Percentiles rank a stretch among this genome's conserved stretches.
Conservation (phyloP, 2,329 filamentous ascomycete species). For the Ophiocordyceps polyrhachis-furcata region DNA sequence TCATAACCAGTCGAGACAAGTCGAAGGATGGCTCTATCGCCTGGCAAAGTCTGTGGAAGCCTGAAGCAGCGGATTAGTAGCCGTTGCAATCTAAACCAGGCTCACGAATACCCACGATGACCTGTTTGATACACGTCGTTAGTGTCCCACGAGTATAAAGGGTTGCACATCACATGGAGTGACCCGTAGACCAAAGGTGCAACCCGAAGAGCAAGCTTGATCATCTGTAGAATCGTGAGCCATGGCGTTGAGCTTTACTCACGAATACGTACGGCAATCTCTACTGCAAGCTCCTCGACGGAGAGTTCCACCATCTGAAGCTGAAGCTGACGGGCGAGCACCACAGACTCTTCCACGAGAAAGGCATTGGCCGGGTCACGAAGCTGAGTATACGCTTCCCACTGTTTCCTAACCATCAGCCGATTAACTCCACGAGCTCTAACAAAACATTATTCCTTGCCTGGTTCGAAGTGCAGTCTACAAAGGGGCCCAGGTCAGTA, state of each 20-base stretch:
- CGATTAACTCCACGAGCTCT: background rate
- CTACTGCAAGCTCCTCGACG: background rate
- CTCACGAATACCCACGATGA: background rate
- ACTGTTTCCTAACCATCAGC: background rate
- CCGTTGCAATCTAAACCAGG: background rate
- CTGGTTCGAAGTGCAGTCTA: slow-evolving; percentile 1
- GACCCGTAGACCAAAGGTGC: background rate
- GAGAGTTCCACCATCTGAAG: background rate
- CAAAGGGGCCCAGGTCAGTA: background rate
- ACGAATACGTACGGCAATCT: background rate
- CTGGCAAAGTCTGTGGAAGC: background rate
- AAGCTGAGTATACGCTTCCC: background rate
- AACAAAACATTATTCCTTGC: background rate
- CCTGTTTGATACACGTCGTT: background rate
- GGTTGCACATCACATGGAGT: slow-evolving; percentile 1
- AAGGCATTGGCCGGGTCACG: background rate
- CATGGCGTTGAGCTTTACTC: background rate
- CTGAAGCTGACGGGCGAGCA: background rate
- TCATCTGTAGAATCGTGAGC: background rate
- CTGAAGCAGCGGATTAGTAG: background rate
- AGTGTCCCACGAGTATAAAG: background rate
- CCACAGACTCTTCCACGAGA: background rate
- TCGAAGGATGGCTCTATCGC: background rate
- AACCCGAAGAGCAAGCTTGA: background rate
- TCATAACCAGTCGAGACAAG: background rate